Evolutionary conservation across 2,329 filamentous ascomycete species (phyloP).

Genomic region (Ophiocordyceps unilateralis): DNA sequence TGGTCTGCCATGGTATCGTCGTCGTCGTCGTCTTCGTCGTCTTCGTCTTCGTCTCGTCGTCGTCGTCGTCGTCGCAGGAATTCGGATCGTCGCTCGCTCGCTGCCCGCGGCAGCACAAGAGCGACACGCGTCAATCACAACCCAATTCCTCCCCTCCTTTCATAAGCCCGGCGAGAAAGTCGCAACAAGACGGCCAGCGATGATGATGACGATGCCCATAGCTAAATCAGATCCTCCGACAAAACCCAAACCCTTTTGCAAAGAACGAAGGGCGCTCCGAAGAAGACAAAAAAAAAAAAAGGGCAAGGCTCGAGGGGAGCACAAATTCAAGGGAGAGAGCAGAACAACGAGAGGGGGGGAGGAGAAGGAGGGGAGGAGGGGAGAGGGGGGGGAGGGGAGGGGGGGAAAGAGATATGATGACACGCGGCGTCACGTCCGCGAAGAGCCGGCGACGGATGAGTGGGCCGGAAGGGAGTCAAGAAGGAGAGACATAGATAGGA

Average conservation of each 20-base stretch:
- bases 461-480: background rate
- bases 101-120: background rate
- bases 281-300: background rate
- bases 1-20: conserved; percentile 13
- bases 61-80: background rate
- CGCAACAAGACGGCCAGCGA: conserved; percentile 7
- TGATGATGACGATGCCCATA: conserved; percentile 6
- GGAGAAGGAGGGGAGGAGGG: background rate
- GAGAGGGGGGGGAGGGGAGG: background rate
- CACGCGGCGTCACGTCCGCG: no score
- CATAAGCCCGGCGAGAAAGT: conserved; percentile 17
- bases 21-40: background rate
- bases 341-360: background rate
- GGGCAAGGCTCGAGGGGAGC: background rate
- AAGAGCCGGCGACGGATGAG: background rate
- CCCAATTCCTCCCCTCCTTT: conserved; percentile 7
- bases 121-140: background rate
- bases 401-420: background rate
- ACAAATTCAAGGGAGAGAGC: background rate
- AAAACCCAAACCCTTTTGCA: background rate
- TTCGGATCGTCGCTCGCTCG: background rate
- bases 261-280: no score
- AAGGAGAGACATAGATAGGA: background rate
- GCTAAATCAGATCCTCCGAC: background rate
- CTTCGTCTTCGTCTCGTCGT: background rate